Percentiles rank a stretch among this genome's conserved stretches.
Conservation (phyloP, 768 basidiomycete genomes). For the Mycena leptocephala region DNA sequence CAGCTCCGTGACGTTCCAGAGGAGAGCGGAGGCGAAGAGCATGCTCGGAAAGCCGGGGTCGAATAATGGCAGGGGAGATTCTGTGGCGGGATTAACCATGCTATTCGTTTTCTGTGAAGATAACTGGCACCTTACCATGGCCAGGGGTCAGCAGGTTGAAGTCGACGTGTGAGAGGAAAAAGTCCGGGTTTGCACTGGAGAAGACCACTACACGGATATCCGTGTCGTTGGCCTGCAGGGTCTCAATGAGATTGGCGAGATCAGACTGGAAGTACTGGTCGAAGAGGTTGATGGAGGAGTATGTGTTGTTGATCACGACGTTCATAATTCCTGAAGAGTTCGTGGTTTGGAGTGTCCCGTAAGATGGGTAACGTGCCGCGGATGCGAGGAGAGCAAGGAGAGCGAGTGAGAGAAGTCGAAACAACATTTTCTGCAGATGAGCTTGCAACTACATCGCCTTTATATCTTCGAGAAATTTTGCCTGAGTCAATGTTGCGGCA, state of each 20-base stretch:
- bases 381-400: neutral
- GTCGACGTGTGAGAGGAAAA: neutral
- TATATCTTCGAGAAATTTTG: neutral
- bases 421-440: too few species aligned
- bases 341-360: neutral
- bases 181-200: neutral
- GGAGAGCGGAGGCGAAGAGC: constrained; percentile 8
- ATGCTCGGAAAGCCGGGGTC: neutral
- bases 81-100: neutral
- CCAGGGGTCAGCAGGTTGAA: neutral
- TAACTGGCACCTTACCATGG: neutral
- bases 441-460: too few species aligned
- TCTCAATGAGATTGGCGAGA: neutral
- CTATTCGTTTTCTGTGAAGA: neutral
- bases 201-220: neutral
- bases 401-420: too few species aligned
- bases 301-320: neutral
- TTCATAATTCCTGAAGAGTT: neutral
- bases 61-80: constrained; percentile 3
- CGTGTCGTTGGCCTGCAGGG: neutral
- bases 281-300: neutral
- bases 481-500: too few species aligned
- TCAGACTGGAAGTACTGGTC: neutral
- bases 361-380: neutral
- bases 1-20: constrained; percentile 18